Percentiles rank a stretch among this genome's conserved stretches.
Conservation (phyloP, 2,329 filamentous ascomycete species). For the Aureobasidium lini region DNA sequence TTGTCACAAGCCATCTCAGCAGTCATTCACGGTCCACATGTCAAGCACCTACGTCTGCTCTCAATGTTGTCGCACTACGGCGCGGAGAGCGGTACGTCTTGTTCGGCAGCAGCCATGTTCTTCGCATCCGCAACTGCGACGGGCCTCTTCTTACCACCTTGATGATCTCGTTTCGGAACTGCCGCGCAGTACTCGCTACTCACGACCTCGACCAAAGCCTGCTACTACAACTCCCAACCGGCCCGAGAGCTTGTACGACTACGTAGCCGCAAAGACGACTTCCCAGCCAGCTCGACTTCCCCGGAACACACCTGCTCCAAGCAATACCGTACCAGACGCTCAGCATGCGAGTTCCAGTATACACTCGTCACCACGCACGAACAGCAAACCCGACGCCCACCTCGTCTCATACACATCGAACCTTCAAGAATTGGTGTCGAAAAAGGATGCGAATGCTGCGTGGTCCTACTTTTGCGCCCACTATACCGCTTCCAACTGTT, state of each 20-base stretch:
- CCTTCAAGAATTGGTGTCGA: not conserved
- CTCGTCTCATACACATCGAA: slow-evolving; percentile 1
- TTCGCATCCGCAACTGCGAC: not conserved
- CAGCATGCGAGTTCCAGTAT: not conserved
- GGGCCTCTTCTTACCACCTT: not conserved
- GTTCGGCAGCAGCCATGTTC: not conserved
- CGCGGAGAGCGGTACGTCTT: not conserved
- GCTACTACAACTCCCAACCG: not conserved
- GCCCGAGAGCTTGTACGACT: not conserved
- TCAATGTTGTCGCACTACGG: not conserved
- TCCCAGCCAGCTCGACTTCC: not conserved
- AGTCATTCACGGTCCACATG: not conserved
- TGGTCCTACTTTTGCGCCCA: slow-evolving; percentile 5
- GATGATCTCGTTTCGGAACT: not conserved
- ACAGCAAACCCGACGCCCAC: too few relatives aligned
- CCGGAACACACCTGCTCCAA: not conserved
- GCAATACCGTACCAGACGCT: not conserved
- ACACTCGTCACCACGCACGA: not conserved
- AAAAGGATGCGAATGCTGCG: not conserved
- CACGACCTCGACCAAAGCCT: not conserved
- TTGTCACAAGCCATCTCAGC: not conserved
- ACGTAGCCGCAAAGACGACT: slow-evolving; percentile 1
- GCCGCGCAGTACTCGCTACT: slow-evolving; percentile 11
- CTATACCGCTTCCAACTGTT: not conserved
- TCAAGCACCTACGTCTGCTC: not conserved